phyloP scores from a whole-genome alignment of 768 basidiomycete genomes.

The Suillus plorans region DNA sequence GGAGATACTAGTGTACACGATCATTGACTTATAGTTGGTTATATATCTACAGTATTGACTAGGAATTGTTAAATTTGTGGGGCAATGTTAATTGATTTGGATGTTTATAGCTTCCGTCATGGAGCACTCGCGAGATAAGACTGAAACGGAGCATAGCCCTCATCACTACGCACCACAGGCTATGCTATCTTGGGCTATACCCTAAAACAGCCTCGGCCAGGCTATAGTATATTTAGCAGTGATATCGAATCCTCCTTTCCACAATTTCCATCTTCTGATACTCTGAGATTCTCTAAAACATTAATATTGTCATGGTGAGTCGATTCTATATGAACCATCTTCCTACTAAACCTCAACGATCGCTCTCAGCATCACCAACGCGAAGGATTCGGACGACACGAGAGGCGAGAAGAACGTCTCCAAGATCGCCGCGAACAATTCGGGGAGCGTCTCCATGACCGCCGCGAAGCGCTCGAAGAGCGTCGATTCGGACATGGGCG shows the following conservation, averaged over 20 bases:
- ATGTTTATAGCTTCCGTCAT: background rate
- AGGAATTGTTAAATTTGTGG: background rate
- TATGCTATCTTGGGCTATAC: background rate
- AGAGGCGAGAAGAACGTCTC: constrained; percentile 13
- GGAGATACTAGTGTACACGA: background rate
- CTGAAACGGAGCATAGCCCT: background rate
- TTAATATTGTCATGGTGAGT: background rate
- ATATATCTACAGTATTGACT: background rate
- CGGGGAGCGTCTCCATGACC: constrained; percentile 10
- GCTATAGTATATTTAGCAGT: background rate
- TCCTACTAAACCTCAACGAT: background rate
- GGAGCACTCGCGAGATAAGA: no score
- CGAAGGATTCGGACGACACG: constrained; percentile 1
- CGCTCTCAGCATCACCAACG: background rate
- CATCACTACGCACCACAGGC: background rate
- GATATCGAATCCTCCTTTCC: background rate
- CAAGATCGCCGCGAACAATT: constrained; percentile 10
- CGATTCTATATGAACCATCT: background rate
- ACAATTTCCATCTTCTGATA: background rate
- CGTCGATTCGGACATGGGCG: constrained; percentile 5
- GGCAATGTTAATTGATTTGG: no score
- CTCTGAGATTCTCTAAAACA: background rate
- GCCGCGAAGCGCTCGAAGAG: constrained; percentile 14
- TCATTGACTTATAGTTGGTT: background rate
- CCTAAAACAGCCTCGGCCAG: background rate